Evolutionary conservation across 2,329 filamentous ascomycete species (phyloP), one percentile per base, ranked within the genome.

Genomic region (Pseudogymnoascus sp.): DNA sequence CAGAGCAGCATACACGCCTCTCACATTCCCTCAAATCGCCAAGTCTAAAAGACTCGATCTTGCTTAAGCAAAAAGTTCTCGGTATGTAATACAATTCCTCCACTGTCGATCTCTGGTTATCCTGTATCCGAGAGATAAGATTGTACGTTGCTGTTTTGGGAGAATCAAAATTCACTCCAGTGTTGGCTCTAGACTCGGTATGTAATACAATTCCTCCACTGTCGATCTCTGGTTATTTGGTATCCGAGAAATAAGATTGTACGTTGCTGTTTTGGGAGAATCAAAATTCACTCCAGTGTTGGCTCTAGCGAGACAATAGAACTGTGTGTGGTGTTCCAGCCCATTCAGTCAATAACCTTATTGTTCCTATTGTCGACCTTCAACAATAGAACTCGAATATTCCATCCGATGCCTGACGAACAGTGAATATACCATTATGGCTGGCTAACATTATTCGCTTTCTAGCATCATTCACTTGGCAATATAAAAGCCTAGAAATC

Each of bases 401-500:
- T 33, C 49, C 14, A 55, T 14, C 26, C 49, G 49, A 55, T 52
- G 31, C 45, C 3, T 16, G 45, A 14, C 14, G 19, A 14, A 12
- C 26, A 19, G 49, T 33, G 49, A 55, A 55, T 33, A 31, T 2
- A 55, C 29, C 49, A 55, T 33, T 19, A 33, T 55, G 49, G 49
- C 49, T 55, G 49, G 29, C 49, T 55, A 55, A 55, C 49, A 55
- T 55, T 45, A 45, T 49, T 55, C 26, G 29, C 7, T 45, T 3
- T 26, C 41, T 55, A 55, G 49, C 29, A 55, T 35, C 49, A 55
- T 55, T 55, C 29, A 55, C 29, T 55, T 55, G 49, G 49, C 49
- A 55, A 55, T 12, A 55, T 55, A 55, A 55, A 55, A 55, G 49
- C 49, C 49, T 55, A 55, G 49, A 55, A 55, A 55, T 55, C 49